phyloP scores from a whole-genome alignment of 768 basidiomycete genomes.

The Lentinus tigrinus region DNA sequence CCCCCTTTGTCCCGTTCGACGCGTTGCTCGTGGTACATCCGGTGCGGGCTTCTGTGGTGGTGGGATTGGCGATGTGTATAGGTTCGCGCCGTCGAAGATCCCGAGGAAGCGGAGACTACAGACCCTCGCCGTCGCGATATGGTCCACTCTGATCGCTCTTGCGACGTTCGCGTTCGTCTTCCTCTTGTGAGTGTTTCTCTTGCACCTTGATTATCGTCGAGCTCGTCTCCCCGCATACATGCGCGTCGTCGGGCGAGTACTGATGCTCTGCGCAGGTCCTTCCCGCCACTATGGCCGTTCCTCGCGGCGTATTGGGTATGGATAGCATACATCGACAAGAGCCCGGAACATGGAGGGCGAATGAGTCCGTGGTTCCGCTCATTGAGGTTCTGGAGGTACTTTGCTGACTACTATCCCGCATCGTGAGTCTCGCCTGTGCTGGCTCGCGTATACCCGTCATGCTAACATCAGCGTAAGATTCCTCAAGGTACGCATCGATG shows the following conservation, averaged over 20 bases:
- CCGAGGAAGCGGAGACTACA: conserved; percentile 85
- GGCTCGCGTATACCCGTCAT: neutral
- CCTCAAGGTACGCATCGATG: conserved; percentile 39
- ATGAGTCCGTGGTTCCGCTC: conserved; percentile 74
- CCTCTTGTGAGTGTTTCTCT: conserved; percentile 64
- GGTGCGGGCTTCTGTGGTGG: no score
- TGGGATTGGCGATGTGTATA: conserved; percentile 27
- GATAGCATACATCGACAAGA: conserved; percentile 72
- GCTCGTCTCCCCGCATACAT: neutral
- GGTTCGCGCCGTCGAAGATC: conserved; percentile 85
- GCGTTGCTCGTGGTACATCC: neutral
- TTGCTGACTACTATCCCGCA: conserved; percentile 89
- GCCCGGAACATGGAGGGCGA: conserved; percentile 72
- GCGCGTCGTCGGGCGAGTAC: neutral
- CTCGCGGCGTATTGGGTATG: conserved; percentile 77
- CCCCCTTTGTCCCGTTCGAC: neutral
- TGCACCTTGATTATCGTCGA: neutral
- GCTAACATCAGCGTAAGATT: conserved; percentile 23
- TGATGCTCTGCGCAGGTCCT: conserved; percentile 55
- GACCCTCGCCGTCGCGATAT: conserved; percentile 83
- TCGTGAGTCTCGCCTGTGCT: conserved; percentile 55
- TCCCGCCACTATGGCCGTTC: conserved; percentile 87
- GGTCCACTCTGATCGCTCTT: conserved; percentile 80
- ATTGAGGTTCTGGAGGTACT: conserved; percentile 77
- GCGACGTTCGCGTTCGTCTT: conserved; percentile 67